Conservation (phyloP, 2,329 filamentous ascomycete genomes). For the Aschersonia sp. region DNA sequence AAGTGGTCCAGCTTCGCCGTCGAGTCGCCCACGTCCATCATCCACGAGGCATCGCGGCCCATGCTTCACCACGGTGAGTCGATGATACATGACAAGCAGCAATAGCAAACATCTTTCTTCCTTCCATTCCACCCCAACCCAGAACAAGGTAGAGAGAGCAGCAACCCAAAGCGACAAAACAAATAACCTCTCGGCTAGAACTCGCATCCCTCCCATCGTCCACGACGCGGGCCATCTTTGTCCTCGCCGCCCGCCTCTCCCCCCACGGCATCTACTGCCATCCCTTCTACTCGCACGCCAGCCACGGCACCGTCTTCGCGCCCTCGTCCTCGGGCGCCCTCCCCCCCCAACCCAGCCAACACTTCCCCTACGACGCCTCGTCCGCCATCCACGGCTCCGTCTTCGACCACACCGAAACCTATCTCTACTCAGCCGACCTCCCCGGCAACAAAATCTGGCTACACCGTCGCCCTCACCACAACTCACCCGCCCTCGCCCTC, state of each 20-base stretch:
- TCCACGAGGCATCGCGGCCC: slow-evolving; percentile 59
- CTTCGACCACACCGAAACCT: slow-evolving; percentile 58
- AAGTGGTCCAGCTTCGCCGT: slow-evolving; percentile 79
- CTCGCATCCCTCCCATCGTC: slow-evolving; percentile 51
- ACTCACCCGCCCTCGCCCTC: slow-evolving; percentile 43
- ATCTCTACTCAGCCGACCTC: slow-evolving; percentile 69
- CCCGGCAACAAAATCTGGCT: slow-evolving; percentile 73
- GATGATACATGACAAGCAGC: neutral
- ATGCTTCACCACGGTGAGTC: slow-evolving; percentile 58
- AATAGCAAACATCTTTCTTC: neutral
- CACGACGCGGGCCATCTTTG: slow-evolving; percentile 81
- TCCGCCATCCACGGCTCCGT: slow-evolving; percentile 74
- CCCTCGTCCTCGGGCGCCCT: slow-evolving; percentile 22
- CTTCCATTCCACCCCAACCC: neutral
- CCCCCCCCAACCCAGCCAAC: slow-evolving; percentile 43
- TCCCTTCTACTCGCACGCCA: slow-evolving; percentile 78
- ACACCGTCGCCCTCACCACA: slow-evolving; percentile 32
- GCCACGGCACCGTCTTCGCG: slow-evolving; percentile 65
- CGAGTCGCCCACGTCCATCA: slow-evolving; percentile 59
- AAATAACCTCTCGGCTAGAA: too few species aligned
- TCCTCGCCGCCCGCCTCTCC: slow-evolving; percentile 62
- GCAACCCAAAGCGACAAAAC: too few species aligned
- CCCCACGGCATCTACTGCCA: slow-evolving; percentile 80
- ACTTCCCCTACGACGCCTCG: slow-evolving; percentile 56
- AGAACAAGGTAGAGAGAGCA: too few species aligned